phyloP scores from a whole-genome alignment of 2,329 filamentous ascomycete genomes.

The Ophiostoma australiae region DNA sequence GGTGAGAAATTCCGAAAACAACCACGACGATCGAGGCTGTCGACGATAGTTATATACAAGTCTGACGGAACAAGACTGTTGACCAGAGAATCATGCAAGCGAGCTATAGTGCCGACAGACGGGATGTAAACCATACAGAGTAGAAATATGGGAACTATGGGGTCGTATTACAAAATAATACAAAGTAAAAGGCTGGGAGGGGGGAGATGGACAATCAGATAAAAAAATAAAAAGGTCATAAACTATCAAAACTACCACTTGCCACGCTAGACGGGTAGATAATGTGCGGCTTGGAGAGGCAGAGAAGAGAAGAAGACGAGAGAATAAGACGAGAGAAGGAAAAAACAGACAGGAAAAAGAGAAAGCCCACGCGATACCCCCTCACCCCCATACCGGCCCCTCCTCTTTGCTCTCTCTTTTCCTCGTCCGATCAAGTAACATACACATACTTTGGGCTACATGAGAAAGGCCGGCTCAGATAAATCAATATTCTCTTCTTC shows the following conservation, averaged over 20 bases:
- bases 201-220: neutral
- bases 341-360: neutral
- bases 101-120: constrained; percentile 1
- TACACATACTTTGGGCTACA: neutral
- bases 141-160: neutral
- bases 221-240: neutral
- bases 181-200: constrained; percentile 14
- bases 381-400: neutral
- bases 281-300: neutral
- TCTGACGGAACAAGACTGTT: neutral
- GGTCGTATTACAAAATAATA: neutral
- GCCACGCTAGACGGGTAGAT: neutral
- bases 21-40: neutral
- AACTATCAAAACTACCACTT: neutral
- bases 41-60: constrained; percentile 1
- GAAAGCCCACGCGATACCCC: constrained; percentile 7
- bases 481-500: neutral
- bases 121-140: neutral
- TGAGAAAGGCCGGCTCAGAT: neutral
- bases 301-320: neutral
- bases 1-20: neutral
- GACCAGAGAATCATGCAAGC: constrained; percentile 12
- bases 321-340: neutral
- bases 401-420: neutral
- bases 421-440: neutral